phyloP scores from a whole-genome alignment of 1,139 yeast species.

The Kodamaea ohmeri region DNA sequence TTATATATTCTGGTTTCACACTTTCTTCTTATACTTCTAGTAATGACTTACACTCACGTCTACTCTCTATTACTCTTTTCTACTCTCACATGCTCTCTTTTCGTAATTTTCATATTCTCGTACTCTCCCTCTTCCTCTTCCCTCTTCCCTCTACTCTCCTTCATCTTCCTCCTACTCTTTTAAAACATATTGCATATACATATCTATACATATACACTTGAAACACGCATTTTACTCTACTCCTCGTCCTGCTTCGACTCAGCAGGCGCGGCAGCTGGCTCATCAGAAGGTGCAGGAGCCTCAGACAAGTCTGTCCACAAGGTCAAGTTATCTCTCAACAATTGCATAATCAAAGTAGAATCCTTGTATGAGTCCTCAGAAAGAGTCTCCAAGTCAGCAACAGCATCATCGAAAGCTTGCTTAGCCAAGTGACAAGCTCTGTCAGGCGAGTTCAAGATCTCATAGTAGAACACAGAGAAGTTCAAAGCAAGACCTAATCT shows the following conservation, averaged over 20 bases:
- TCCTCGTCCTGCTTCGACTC: constrained; percentile 36
- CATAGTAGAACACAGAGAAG: constrained; percentile 97
- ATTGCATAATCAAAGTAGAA: constrained; percentile 97
- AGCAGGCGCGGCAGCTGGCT: constrained; percentile 19
- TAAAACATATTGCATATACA: constrained; percentile 9
- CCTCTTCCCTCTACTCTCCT: neutral
- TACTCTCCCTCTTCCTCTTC: neutral
- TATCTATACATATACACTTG: constrained; percentile 11
- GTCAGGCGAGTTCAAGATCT: constrained; percentile 95
- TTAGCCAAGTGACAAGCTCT: constrained; percentile 98
- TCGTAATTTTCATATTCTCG: neutral
- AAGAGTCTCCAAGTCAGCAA: constrained; percentile 95
- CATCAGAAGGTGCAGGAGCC: constrained; percentile 65
- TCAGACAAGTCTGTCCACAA: constrained; percentile 98
- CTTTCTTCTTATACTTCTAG: neutral
- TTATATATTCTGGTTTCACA: neutral
- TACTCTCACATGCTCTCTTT: too few relatives aligned
- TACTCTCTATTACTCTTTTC: too few relatives aligned
- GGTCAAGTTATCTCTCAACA: constrained; percentile 95
- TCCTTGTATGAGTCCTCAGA: constrained; percentile 98
- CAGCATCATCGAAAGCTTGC: constrained; percentile 98
- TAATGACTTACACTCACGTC: too few relatives aligned
- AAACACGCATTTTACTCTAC: constrained; percentile 18
- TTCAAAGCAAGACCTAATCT: constrained; percentile 97
- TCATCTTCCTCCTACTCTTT: constrained; percentile 1